Percentiles rank a stretch among this genome's conserved stretches.
Conservation (phyloP, 768 basidiomycete species). For the Tylopilus felleus region DNA sequence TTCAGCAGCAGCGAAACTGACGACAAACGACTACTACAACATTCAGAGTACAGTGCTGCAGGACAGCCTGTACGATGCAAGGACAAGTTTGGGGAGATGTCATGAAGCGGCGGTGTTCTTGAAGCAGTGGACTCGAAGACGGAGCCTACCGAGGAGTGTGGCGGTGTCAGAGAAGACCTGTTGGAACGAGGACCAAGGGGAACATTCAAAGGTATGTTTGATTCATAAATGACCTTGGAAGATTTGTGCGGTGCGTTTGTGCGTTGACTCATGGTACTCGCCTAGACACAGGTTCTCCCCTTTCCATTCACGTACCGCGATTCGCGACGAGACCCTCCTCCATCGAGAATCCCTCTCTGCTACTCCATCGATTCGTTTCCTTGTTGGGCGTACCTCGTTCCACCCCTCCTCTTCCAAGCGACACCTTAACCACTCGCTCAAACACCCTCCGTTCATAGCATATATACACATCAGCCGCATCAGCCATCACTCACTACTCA, state of each 20-base stretch:
- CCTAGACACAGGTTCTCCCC: background rate
- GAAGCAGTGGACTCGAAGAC: background rate
- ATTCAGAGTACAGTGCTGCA: background rate
- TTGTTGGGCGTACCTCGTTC: background rate
- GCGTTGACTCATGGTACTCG: background rate
- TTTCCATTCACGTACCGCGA: slow-evolving; percentile 10
- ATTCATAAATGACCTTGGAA: slow-evolving; percentile 2
- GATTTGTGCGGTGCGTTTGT: background rate
- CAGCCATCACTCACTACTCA: background rate
- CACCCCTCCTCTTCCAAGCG: background rate
- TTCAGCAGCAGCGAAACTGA: background rate
- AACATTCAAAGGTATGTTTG: background rate
- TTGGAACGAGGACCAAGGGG: background rate
- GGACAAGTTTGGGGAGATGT: background rate
- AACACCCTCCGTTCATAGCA: background rate
- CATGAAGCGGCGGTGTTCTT: background rate
- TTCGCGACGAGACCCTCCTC: slow-evolving; percentile 5
- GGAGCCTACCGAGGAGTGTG: background rate
- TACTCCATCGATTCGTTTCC: slow-evolving; percentile 4
- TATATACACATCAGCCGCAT: slow-evolving; percentile 2
- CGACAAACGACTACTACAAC: background rate
- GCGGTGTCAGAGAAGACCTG: background rate
- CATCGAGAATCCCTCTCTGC: slow-evolving; percentile 24
- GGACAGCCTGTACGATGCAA: too few species aligned
- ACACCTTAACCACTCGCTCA: background rate